Evolutionary conservation across 108 stramenopile species (phyloP), one percentile per base, ranked within the genome.

Genomic region (Fragilariopsis cylindrus): DNA sequence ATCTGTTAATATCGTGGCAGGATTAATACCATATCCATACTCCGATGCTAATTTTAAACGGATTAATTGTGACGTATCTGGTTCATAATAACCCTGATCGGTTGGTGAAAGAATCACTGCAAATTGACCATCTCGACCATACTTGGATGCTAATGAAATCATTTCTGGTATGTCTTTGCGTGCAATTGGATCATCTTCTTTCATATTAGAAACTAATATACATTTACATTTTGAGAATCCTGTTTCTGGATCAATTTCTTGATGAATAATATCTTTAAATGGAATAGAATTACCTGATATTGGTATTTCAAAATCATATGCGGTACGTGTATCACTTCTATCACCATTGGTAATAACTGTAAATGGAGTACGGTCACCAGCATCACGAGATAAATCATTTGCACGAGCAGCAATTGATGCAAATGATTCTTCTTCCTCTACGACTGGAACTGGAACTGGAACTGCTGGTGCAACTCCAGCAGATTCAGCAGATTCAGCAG

Each of bases 71-170:
- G 91, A 92, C 30, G 95, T 96, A 73, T 96, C 95, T 12, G 95
- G 95, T 79, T 96, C 95, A 80, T 90, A 96, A 69, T 96, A 96
- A 8, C 95, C 95, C 72, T 96, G 95, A 60, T 96, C 95, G 45
- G 89, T 92, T 39, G 95, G 95, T n/a, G 87, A 85, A 48, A 85
- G n/a, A 30, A 96, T 75, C 46, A 96, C 91, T 1, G 81, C 89
- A 67, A 94, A 88, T 57, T 90, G 88, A n/a, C 90, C 88, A 30
- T 77, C 68, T 49, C 80, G 87, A 40, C 88, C 88, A 65, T 89
- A 88, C 86, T 87, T 89, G 62, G 84, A 54, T 1, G 86, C 88
- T 46, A 93, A 63, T 7, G 85, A 79, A 57, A 93, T 96, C 69
- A 96, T 81, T 74, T 92, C 91, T 8, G 94, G 94, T 74, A 95